phyloP scores from a whole-genome alignment of 768 basidiomycete genomes.

The Exidia glandulosa region DNA sequence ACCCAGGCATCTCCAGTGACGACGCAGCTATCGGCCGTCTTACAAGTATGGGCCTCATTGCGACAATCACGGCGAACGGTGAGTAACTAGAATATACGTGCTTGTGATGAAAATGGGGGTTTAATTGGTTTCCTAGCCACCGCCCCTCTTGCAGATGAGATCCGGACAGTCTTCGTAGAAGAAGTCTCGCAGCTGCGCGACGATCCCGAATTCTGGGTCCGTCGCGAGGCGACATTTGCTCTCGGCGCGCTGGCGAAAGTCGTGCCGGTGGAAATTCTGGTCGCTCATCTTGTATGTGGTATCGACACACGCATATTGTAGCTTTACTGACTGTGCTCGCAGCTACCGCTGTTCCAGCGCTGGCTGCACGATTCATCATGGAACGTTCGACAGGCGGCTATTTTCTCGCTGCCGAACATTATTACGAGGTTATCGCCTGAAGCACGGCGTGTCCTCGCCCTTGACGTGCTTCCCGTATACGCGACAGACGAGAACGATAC shows the following conservation, averaged over 20 bases:
- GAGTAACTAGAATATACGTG: too few species aligned
- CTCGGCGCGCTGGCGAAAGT: constrained; percentile 83
- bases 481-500: constrained; percentile 49
- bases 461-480: constrained; percentile 53
- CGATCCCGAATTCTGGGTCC: constrained; percentile 66
- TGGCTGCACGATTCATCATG: constrained; percentile 59
- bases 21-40: constrained; percentile 79
- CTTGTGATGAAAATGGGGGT: too few species aligned
- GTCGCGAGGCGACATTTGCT: constrained; percentile 79
- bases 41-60: constrained; percentile 89
- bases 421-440: constrained; percentile 49
- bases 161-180: constrained; percentile 53
- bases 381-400: constrained; percentile 80
- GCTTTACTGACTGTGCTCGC: constrained; percentile 2
- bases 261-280: constrained; percentile 63
- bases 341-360: constrained; percentile 74
- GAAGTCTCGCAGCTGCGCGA: constrained; percentile 60
- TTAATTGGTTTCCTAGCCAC: neutral
- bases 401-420: constrained; percentile 77
- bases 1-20: constrained; percentile 27
- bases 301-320: neutral
- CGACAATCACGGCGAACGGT: constrained; percentile 75
- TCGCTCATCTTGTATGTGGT: constrained; percentile 45
- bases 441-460: constrained; percentile 51
- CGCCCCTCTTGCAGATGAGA: constrained; percentile 18